A percentile compares a stretch with the other conserved stretches of the same genome.
These are phyloP conservation scores for Clitopilus hobsonii DNA, from an alignment of 768 basidiomycete species.

Conservation along the genomic window DNA sequence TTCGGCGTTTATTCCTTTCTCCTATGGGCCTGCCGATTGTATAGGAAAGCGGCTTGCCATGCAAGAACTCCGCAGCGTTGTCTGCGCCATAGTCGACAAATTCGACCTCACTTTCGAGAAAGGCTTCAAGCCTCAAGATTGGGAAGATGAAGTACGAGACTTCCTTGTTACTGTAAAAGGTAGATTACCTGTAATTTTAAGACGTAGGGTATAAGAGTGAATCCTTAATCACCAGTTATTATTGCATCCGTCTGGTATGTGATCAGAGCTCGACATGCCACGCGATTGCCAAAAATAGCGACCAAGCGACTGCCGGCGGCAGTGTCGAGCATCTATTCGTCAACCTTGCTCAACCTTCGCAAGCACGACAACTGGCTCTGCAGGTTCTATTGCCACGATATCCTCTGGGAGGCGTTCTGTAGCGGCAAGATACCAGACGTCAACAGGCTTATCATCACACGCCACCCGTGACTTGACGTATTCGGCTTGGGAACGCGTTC, in stretches of 20 bases:
- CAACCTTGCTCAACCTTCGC: neutral
- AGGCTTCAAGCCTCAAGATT: slow-evolving; percentile 16
- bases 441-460: no score
- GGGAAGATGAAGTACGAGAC: slow-evolving; percentile 23
- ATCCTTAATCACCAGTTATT: neutral
- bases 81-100: slow-evolving; percentile 20
- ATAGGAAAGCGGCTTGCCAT: slow-evolving; percentile 35
- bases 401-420: no score
- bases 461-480: neutral
- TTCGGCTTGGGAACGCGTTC: neutral
- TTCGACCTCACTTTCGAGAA: slow-evolving; percentile 25
- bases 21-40: slow-evolving; percentile 46
- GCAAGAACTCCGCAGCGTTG: slow-evolving; percentile 27
- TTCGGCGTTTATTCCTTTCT: slow-evolving; percentile 31
- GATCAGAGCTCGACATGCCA: neutral
- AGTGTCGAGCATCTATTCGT: neutral
- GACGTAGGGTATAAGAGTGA: neutral
- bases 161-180: slow-evolving; percentile 26
- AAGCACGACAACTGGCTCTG: neutral
- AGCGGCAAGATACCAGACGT: no score
- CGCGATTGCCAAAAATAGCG: neutral
- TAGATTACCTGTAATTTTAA: slow-evolving; percentile 7
- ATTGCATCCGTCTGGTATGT: no score
- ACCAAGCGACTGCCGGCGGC: neutral
- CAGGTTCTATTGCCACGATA: no score